Evolutionary conservation across 768 basidiomycete species (phyloP).

Genomic region (Phylloporus sp.): DNA sequence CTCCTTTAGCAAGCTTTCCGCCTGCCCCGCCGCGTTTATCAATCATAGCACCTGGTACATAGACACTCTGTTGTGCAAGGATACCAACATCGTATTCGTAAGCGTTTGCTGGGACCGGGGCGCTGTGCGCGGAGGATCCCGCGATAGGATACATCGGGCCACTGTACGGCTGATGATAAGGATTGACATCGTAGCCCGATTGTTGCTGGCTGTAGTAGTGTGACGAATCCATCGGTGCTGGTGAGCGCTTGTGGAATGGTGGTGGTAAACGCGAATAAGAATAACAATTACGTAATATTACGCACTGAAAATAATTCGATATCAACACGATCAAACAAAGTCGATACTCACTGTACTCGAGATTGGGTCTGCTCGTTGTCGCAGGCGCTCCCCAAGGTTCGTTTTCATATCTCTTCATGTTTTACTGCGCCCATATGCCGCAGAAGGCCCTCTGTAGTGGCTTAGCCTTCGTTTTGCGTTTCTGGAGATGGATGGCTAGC

Average conservation of each 20-base stretch:
- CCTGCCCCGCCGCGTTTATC: slow-evolving; percentile 84
- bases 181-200: slow-evolving; percentile 61
- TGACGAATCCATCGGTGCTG: slow-evolving; percentile 29
- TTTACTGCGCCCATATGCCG: not conserved
- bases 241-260: slow-evolving; percentile 1
- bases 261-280: not conserved
- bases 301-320: not conserved
- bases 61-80: slow-evolving; percentile 86
- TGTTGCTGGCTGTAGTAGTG: slow-evolving; percentile 52
- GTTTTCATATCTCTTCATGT: slow-evolving; percentile 10
- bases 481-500: slow-evolving; percentile 30
- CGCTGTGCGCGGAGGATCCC: slow-evolving; percentile 60
- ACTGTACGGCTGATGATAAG: slow-evolving; percentile 78
- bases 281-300: slow-evolving; percentile 14
- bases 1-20: slow-evolving; percentile 83
- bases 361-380: slow-evolving; percentile 22
- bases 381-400: slow-evolving; percentile 36
- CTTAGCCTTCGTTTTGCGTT: not conserved
- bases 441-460: not conserved
- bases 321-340: slow-evolving; percentile 31
- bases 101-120: slow-evolving; percentile 84
- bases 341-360: slow-evolving; percentile 9
- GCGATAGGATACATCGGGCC: slow-evolving; percentile 69
- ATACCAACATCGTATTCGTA: slow-evolving; percentile 93
- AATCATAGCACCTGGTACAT: slow-evolving; percentile 88